phyloP scores from a whole-genome alignment of 2,329 filamentous ascomycete genomes.

The Xylariaceae sp. region DNA sequence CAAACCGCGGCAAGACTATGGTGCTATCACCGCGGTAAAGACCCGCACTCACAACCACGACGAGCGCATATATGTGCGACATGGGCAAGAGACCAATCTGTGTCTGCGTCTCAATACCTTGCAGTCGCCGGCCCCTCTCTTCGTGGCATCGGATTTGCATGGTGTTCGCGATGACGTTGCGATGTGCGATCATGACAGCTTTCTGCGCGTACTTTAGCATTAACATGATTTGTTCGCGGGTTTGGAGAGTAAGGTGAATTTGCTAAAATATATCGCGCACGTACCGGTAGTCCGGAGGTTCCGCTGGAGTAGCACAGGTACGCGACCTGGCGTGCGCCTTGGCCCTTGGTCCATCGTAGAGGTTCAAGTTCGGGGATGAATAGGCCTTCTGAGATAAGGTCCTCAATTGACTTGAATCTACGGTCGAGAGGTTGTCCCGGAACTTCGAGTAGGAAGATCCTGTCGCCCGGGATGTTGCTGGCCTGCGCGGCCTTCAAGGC shows the following conservation, averaged over 20 bases:
- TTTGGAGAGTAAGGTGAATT: neutral
- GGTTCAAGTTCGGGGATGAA: constrained; percentile 46
- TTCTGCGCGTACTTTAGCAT: constrained; percentile 45
- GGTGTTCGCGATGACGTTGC: constrained; percentile 69
- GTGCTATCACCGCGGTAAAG: constrained; percentile 68
- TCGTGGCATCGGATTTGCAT: constrained; percentile 54
- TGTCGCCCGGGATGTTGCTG: constrained; percentile 55
- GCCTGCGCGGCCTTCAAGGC: constrained; percentile 59
- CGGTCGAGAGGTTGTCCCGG: constrained; percentile 36
- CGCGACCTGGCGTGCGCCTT: constrained; percentile 59
- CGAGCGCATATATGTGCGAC: constrained; percentile 73
- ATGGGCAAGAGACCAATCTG: constrained; percentile 65
- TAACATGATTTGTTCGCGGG: neutral
- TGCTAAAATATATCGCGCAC: constrained; percentile 6
- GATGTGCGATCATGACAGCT: constrained; percentile 74
- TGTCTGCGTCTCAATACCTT: constrained; percentile 34
- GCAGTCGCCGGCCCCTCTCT: constrained; percentile 29
- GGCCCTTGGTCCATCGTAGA: constrained; percentile 53
- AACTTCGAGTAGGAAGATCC: constrained; percentile 59
- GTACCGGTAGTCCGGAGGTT: constrained; percentile 66
- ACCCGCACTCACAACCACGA: constrained; percentile 63
- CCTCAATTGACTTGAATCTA: constrained; percentile 57
- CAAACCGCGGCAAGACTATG: constrained; percentile 69
- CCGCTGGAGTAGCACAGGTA: constrained; percentile 72
- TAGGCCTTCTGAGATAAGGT: constrained; percentile 57